Percentiles rank a stretch among this genome's conserved stretches.
Conservation (phyloP, 345 rosid species). For the Acer yangbiense region DNA sequence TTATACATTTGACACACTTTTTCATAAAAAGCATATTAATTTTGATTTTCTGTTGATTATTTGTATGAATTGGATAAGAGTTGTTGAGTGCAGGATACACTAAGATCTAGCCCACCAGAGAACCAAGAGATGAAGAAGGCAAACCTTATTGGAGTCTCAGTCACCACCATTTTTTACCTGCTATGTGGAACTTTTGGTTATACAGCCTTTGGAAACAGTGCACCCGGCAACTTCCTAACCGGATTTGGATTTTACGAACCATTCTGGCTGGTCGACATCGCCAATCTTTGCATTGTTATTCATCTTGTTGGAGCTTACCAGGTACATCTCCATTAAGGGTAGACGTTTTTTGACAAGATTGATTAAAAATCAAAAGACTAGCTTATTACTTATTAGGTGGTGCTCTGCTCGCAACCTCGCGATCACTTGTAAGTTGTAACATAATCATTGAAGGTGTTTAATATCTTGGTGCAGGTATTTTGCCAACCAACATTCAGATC, state of each 20-base stretch:
- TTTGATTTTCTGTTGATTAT: neutral
- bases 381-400: neutral
- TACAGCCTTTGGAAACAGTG: constrained; percentile 79
- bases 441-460: too few relatives aligned
- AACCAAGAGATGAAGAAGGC: constrained; percentile 60
- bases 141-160: constrained; percentile 43
- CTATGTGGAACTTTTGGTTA: constrained; percentile 80
- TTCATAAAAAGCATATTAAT: neutral
- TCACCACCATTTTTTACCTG: constrained; percentile 70
- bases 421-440: too few relatives aligned
- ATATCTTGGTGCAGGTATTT: constrained; percentile 50
- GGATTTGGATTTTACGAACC: constrained; percentile 90
- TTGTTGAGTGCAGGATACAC: constrained; percentile 44
- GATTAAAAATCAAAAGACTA: too few relatives aligned
- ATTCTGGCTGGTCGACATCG: constrained; percentile 77
- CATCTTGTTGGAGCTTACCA: constrained; percentile 89
- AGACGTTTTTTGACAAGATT: too few relatives aligned
- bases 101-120: constrained; percentile 60
- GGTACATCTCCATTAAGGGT: constrained; percentile 31
- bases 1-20: too few relatives aligned
- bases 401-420: neutral
- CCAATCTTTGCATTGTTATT: constrained; percentile 77
- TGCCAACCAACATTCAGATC: constrained; percentile 63
- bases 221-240: constrained; percentile 83
- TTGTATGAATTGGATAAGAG: neutral